Conservation (phyloP, 2,329 filamentous ascomycete genomes). For the Metarhizium sp. region DNA sequence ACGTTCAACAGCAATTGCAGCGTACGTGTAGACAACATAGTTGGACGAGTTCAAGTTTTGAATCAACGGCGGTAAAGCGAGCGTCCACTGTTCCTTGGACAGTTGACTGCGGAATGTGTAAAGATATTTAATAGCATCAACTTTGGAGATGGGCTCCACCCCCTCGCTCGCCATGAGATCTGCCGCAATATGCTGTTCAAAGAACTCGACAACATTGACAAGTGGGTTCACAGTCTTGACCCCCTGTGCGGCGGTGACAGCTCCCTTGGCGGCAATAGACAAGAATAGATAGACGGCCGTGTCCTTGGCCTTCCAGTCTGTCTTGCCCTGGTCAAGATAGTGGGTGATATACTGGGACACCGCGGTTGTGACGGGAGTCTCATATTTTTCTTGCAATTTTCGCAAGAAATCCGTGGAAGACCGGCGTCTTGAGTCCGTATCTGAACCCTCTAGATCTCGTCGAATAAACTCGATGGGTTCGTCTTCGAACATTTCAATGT, state of each 20-base stretch:
- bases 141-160: slow-evolving; percentile 79
- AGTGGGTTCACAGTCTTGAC: slow-evolving; percentile 83
- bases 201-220: slow-evolving; percentile 88
- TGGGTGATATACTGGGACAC: slow-evolving; percentile 80
- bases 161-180: slow-evolving; percentile 66
- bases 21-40: slow-evolving; percentile 97
- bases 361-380: slow-evolving; percentile 74
- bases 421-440: slow-evolving; percentile 84
- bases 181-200: slow-evolving; percentile 83
- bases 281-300: slow-evolving; percentile 96
- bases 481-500: slow-evolving; percentile 93
- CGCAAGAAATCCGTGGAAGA: slow-evolving; percentile 92
- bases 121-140: slow-evolving; percentile 96
- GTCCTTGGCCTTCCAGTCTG: slow-evolving; percentile 95
- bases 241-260: slow-evolving; percentile 77
- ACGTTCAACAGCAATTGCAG: slow-evolving; percentile 91
- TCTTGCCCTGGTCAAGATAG: slow-evolving; percentile 71
- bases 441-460: slow-evolving; percentile 88
- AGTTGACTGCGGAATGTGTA: slow-evolving; percentile 96
- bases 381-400: slow-evolving; percentile 82
- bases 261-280: slow-evolving; percentile 86
- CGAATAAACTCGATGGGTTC: slow-evolving; percentile 98
- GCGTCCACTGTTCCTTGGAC: slow-evolving; percentile 83
- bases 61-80: slow-evolving; percentile 80
- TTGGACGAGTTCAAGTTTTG: slow-evolving; percentile 83